Evolutionary conservation across 1,284 basidiomycete genomes (phyloP).

Genomic region (Heterobasidion occidentale): DNA sequence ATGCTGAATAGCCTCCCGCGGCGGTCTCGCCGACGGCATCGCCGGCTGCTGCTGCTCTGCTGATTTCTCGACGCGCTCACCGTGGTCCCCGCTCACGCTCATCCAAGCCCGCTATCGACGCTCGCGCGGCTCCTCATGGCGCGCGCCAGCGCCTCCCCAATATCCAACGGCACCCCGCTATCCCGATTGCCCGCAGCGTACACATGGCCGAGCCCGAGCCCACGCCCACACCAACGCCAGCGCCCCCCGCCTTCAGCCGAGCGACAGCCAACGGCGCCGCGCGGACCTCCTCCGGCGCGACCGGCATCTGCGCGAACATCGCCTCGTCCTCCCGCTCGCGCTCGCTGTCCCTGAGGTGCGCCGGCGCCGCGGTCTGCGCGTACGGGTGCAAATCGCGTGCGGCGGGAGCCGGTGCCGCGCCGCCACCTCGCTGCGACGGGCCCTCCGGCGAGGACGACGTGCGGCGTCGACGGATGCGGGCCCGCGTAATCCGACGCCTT

Average conservation of each 20-base stretch:
- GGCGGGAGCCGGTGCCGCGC: slow-evolving; percentile 45
- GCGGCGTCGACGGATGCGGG: slow-evolving; percentile 26
- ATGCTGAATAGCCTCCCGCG: background rate
- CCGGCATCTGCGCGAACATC: background rate
- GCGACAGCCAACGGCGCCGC: background rate
- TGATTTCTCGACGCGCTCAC: background rate
- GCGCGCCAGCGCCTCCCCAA: slow-evolving; percentile 23
- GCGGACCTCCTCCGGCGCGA: background rate
- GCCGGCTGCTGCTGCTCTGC: background rate
- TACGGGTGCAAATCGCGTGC: slow-evolving; percentile 32
- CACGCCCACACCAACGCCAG: background rate
- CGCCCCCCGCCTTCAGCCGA: background rate
- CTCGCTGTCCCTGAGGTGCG: background rate
- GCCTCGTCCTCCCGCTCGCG: background rate
- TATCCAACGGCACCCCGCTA: slow-evolving; percentile 16
- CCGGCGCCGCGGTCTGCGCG: slow-evolving; percentile 13
- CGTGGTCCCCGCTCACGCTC: slow-evolving; percentile 29
- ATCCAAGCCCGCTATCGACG: slow-evolving; percentile 40
- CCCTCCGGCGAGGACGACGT: slow-evolving; percentile 1
- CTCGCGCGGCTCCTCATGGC: slow-evolving; percentile 22
- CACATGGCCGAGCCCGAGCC: slow-evolving; percentile 7
- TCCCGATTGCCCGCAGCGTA: slow-evolving; percentile 8
- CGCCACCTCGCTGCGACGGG: slow-evolving; percentile 25
- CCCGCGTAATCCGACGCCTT: slow-evolving; percentile 38
- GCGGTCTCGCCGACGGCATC: background rate